Base-by-base conservation (phyloP, 768 basidiomycete genomes). In the Tricholoma furcatifolium region DNA sequence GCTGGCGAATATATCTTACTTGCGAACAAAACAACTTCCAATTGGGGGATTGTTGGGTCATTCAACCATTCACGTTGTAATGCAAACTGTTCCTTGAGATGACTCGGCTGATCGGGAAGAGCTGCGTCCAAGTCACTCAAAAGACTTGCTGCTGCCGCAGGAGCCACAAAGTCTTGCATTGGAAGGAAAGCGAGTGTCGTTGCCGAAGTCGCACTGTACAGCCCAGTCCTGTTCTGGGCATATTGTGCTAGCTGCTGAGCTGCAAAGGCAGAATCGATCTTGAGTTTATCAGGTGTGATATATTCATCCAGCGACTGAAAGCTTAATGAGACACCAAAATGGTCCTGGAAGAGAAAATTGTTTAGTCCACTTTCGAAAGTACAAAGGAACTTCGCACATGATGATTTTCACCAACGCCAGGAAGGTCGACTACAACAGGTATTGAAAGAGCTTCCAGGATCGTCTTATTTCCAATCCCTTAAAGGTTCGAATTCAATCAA, bases 321-420 rank as follows among this genome's bases (percentile, higher is more conserved):
- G 21, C 43, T 30, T 3, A 39, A 10, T 7, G 34, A 6, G 18
- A 21, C 27, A 12, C 51, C 51, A 27, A 52, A 52, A 45, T 52
- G 51, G 41, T 47, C 52, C 52, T 53, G 36, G 21, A 11, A 11
- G n/a, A 47, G 35, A n/a, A 7, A 47, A 11, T 8, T 12, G 6
- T 35, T 20, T 45, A 10, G n/a, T 42, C 17, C 10, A 17, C 40
- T 31, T 47, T n/a, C 23, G 14, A n/a, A 23, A 21, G 1, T 21
- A 14, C 23, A 23, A 50, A 15, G 35, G 35, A 24, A 31, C 42
- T 1, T 27, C 27, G 27, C 43, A 51, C 52, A 24, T 47, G 51
- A 11, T 78, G 60, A 59, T 76, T 73, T 47, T 68, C 63, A 9
- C 76, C 77, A 38, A 78, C 76, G n/a, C 64, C 67, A 2, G 73